Base-by-base conservation (phyloP, 331 rosid genomes). In the Rosa hybrid region DNA sequence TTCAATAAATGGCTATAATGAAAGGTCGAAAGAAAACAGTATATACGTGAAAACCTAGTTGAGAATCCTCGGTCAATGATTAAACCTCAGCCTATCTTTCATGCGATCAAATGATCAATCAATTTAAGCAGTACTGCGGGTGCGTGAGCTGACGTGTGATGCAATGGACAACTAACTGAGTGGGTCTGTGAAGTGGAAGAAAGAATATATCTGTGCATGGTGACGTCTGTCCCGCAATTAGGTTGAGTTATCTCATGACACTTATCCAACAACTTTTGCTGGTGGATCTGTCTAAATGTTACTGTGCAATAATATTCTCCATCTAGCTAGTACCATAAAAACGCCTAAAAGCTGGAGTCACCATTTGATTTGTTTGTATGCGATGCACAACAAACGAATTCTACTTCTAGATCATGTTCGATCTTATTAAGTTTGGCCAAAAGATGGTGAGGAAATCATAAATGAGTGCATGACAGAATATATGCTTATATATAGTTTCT, bases 101-200 rank as follows among this genome's bases (percentile, higher is more conserved):
- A 60, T 21, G 7, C 6, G 68, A 23, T 49, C 54, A 49, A 13
- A 25, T 25, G 27, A 25, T 49, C 68, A 23, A 60, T 49, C 39
- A 23, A 60, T 12, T 60, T 60, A 23, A 34, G 45, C 45, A 65
- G 45, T 64, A 64, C 18, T 49, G 53, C 6, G 20, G 17, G 8
- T 59, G 78, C 1, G 23, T 18, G 18, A 69, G 71, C 18, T 78
- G 77, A 74, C 62, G 77, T 74, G 83, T 75, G 74, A 79, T 14
- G 83, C 86, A 83, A 65, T 30, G 17, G 7, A 53, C 0, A 38
- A 16, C 13, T 62, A n/a, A 34, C 30, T 68, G 23, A 83, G 74
- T 73, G 72, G 63, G 16, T 62, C 45, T 9, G 53, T 39, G 10
- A 69, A 70, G 81, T 75, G 72, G 51, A 70, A 59, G 62, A 20